phyloP scores from a whole-genome alignment of 768 basidiomycete species.

The Tricholoma sp. region DNA sequence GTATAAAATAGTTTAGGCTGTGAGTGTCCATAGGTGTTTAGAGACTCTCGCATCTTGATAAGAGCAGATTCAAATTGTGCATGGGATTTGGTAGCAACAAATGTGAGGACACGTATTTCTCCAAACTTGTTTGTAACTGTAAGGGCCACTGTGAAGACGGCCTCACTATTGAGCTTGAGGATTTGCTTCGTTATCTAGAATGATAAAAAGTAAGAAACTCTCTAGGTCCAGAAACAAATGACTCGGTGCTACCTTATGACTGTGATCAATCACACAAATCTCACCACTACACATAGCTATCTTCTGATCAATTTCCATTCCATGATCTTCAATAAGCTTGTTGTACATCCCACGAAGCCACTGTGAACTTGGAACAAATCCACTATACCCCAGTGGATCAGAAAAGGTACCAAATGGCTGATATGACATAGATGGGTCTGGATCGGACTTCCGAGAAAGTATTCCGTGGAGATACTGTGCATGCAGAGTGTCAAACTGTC shows the following conservation, averaged over 20 bases:
- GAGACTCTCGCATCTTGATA: neutral
- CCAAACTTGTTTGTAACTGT: neutral
- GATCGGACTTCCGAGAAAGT: neutral
- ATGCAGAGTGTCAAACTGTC: neutral
- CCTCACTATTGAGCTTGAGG: neutral
- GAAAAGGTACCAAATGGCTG: neutral
- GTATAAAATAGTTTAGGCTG: neutral
- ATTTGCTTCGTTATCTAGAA: neutral
- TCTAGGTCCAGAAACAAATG: neutral
- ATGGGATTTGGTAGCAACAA: neutral
- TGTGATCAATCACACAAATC: neutral
- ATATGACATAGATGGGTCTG: too few relatives aligned
- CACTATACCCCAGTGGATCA: neutral
- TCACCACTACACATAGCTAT: neutral
- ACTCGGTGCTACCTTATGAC: neutral
- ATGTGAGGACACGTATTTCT: neutral
- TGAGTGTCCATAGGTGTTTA: neutral
- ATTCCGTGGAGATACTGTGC: neutral
- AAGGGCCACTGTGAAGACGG: neutral
- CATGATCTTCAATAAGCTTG: neutral
- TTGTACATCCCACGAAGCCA: neutral
- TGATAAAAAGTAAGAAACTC: neutral
- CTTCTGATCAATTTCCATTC: neutral
- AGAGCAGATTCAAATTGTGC: neutral
- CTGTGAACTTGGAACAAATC: neutral